Evolutionary conservation across 2,329 filamentous ascomycete species (phyloP).

Genomic region (Aspergillus sp.): DNA sequence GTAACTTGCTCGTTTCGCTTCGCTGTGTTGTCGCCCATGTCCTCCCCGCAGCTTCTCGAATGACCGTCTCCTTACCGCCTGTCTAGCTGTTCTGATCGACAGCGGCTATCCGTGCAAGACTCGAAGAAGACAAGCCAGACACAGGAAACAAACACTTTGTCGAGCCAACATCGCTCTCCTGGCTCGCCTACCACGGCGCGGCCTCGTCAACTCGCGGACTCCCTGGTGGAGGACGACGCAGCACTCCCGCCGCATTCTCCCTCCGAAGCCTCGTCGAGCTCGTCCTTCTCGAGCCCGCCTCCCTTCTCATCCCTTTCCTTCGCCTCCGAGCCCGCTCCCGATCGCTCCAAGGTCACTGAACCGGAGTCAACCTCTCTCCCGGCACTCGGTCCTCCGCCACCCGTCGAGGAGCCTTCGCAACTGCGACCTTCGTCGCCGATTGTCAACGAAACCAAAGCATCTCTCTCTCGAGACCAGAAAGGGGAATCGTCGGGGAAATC

Average conservation of each 20-base stretch:
- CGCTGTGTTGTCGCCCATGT: too few species aligned
- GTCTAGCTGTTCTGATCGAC: too few species aligned
- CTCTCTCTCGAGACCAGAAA: slow-evolving; percentile 73
- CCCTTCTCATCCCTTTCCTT: slow-evolving; percentile 58
- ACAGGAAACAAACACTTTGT: slow-evolving; percentile 31
- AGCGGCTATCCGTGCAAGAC: too few species aligned
- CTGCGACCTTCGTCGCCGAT: slow-evolving; percentile 38
- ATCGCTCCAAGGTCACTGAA: slow-evolving; percentile 38
- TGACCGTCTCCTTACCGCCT: too few species aligned
- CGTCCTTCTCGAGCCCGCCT: slow-evolving; percentile 48
- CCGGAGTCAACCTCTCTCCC: slow-evolving; percentile 39
- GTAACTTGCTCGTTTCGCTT: too few species aligned
- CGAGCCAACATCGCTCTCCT: slow-evolving; percentile 17
- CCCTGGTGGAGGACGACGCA: slow-evolving; percentile 32
- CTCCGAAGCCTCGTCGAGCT: slow-evolving; percentile 37
- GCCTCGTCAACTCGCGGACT: slow-evolving; percentile 27
- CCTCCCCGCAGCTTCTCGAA: too few species aligned
- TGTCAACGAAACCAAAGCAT: slow-evolving; percentile 71
- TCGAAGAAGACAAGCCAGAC: too few species aligned
- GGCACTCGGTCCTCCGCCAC: slow-evolving; percentile 44
- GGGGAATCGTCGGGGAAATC: slow-evolving; percentile 63
- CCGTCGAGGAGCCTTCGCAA: slow-evolving; percentile 41
- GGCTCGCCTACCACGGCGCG: slow-evolving; percentile 38
- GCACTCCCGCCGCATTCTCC: slow-evolving; percentile 32
- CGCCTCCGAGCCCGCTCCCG: slow-evolving; percentile 32